Evolutionary conservation across 225 moss, liverwort and hornwort genomes (phyloP).

Genomic region (Physcomitrellopsis africana): DNA sequence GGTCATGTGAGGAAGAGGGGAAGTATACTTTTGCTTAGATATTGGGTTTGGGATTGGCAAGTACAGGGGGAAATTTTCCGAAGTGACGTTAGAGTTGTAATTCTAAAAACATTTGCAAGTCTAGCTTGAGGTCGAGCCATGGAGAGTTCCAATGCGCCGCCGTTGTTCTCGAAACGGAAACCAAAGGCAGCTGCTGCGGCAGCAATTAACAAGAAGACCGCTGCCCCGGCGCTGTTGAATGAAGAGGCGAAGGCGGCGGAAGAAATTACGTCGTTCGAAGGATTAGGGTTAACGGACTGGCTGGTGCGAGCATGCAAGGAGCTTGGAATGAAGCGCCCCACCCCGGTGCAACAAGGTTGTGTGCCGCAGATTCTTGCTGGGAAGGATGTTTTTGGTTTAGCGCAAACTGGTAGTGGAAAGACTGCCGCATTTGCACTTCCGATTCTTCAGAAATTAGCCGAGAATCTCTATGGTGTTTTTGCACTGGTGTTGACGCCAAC

Average conservation of each 20-base stretch:
- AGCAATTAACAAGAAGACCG: background rate
- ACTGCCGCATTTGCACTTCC: slow-evolving; percentile 98
- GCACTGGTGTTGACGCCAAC: slow-evolving; percentile 94
- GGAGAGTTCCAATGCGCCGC: slow-evolving; percentile 45
- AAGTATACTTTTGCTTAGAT: no score
- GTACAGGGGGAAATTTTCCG: no score
- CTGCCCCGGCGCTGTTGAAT: background rate
- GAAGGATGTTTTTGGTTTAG: slow-evolving; percentile 86
- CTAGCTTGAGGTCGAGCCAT: background rate
- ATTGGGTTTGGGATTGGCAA: no score
- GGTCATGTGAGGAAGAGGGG: no score
- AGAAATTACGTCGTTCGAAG: slow-evolving; percentile 48
- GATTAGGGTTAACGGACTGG: slow-evolving; percentile 50
- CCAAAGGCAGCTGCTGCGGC: background rate
- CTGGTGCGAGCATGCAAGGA: slow-evolving; percentile 68
- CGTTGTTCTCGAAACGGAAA: slow-evolving; percentile 33
- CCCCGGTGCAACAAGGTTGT: slow-evolving; percentile 86
- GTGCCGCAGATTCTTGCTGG: slow-evolving; percentile 80
- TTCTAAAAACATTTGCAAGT: no score
- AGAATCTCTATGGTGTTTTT: slow-evolving; percentile 82
- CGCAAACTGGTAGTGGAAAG: slow-evolving; percentile 97
- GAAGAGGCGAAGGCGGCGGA: slow-evolving; percentile 3
- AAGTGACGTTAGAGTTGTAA: no score
- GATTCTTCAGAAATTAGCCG: slow-evolving; percentile 74
- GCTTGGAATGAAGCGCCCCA: slow-evolving; percentile 82